Percentiles rank a stretch among this genome's conserved stretches.
phyloP scores from a whole-genome alignment of 352 stramenopile genomes.

The Peronospora destructor region DNA sequence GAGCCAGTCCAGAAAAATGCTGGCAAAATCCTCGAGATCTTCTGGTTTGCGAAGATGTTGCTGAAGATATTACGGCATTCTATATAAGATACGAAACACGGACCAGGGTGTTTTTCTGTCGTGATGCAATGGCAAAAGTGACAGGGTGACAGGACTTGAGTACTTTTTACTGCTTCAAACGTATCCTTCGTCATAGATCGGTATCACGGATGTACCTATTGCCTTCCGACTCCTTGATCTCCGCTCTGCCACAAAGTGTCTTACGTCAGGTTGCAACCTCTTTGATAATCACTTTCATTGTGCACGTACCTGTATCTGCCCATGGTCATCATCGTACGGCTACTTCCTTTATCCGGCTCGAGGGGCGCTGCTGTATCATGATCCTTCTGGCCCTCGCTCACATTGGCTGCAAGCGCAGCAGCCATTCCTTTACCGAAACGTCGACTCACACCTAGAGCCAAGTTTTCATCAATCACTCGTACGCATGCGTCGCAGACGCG shows the following conservation, averaged over 20 bases:
- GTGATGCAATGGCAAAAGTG: too few species aligned
- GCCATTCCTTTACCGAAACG: conserved; percentile 51
- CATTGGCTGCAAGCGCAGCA: conserved; percentile 13
- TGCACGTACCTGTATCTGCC: conserved; percentile 68
- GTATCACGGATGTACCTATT: conserved; percentile 86
- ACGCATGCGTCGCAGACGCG: conserved; percentile 81
- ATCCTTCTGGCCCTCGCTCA: conserved; percentile 36
- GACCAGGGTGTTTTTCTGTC: too few species aligned
- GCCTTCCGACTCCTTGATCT: conserved; percentile 86
- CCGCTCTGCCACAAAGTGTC: conserved; percentile 36
- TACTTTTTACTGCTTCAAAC: background rate
- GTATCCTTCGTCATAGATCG: conserved; percentile 39
- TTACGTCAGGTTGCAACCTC: conserved; percentile 1
- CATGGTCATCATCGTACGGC: conserved; percentile 67
- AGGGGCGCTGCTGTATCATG: conserved; percentile 23
- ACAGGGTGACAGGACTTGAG: too few species aligned
- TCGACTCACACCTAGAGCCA: conserved; percentile 65
- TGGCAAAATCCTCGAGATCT: too few species aligned
- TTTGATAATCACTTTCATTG: conserved; percentile 1
- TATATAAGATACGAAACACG: too few species aligned
- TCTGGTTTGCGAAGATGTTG: too few species aligned
- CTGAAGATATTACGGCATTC: too few species aligned
- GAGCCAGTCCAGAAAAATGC: too few species aligned
- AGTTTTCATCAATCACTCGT: conserved; percentile 77
- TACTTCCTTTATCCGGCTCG: conserved; percentile 43